Evolutionary conservation across 805 yeast species (phyloP).

Genomic region (Metschnikowia koreensis): DNA sequence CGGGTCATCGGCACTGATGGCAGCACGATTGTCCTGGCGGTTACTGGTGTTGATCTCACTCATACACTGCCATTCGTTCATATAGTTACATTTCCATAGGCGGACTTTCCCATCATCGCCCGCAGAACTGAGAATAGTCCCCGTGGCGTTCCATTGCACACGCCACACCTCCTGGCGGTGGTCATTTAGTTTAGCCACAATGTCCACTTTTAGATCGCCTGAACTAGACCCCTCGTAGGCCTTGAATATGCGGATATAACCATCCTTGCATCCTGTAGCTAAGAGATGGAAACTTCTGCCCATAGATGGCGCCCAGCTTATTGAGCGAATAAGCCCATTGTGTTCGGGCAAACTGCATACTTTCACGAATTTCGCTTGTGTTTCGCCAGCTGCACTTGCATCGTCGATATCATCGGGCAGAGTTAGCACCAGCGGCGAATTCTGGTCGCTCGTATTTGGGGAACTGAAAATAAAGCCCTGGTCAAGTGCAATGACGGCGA

Average conservation of each 20-base stretch:
- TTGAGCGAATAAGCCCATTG: conserved; percentile 79
- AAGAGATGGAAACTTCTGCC: conserved; percentile 84
- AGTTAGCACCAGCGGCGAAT: background rate
- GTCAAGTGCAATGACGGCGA: conserved; percentile 82
- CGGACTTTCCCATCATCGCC: conserved; percentile 94
- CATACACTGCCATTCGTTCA: conserved; percentile 87
- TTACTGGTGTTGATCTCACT: conserved; percentile 51
- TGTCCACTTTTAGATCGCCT: conserved; percentile 47
- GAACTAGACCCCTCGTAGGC: conserved; percentile 44
- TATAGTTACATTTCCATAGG: conserved; percentile 86
- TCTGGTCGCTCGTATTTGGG: background rate
- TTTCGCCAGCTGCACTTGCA: background rate
- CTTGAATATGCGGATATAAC: conserved; percentile 82
- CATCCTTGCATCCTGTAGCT: conserved; percentile 97
- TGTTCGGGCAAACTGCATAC: conserved; percentile 78
- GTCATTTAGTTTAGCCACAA: conserved; percentile 66
- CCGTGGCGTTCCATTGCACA: conserved; percentile 92
- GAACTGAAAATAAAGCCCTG: conserved; percentile 72
- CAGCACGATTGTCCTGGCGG: conserved; percentile 15
- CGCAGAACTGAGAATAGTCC: conserved; percentile 86
- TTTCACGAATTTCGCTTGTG: conserved; percentile 42
- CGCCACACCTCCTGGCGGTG: conserved; percentile 93
- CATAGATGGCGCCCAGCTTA: conserved; percentile 96
- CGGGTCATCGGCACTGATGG: conserved; percentile 5
- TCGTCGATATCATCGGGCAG: conserved; percentile 1